These are phyloP conservation scores for Colletotrichum karsti DNA, from an alignment of 2,329 filamentous ascomycete species.

Conservation along the genomic window DNA sequence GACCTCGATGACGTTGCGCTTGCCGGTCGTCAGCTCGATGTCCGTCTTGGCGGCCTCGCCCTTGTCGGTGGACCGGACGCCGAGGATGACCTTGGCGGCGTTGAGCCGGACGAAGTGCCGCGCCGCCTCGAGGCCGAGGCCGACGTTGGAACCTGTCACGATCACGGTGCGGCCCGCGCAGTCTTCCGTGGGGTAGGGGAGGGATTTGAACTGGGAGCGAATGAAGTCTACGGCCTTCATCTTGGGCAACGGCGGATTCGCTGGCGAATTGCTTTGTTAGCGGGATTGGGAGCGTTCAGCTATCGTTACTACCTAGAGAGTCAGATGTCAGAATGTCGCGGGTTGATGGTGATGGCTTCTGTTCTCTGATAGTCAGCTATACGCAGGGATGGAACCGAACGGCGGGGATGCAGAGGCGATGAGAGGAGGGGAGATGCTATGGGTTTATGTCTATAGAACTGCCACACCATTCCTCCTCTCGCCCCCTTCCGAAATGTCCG, in stretches of 20 bases:
- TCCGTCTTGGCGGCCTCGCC: conserved; percentile 48
- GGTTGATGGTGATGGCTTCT: background rate
- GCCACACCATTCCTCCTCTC: background rate
- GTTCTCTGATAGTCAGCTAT: background rate
- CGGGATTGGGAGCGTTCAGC: too few relatives aligned
- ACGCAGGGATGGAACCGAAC: background rate
- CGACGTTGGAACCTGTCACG: conserved; percentile 53
- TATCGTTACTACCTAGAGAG: too few relatives aligned
- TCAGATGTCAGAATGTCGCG: background rate
- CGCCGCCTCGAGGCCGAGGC: conserved; percentile 51
- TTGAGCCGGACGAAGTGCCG: conserved; percentile 49
- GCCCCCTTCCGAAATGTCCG: background rate
- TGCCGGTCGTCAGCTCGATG: conserved; percentile 33
- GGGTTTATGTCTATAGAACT: conserved; percentile 15
- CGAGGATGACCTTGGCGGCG: conserved; percentile 51
- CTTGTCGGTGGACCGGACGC: conserved; percentile 46
- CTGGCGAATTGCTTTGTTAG: too few relatives aligned
- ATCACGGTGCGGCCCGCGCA: conserved; percentile 46
- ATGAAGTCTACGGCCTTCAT: conserved; percentile 21
- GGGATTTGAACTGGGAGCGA: conserved; percentile 33
- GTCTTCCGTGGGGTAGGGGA: conserved; percentile 41
- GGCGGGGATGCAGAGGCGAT: background rate
- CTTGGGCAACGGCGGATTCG: background rate
- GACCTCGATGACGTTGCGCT: conserved; percentile 43
- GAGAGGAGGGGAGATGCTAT: background rate